Base-by-base conservation (phyloP, 2,329 filamentous ascomycete species). In the Microdochium paspali region DNA sequence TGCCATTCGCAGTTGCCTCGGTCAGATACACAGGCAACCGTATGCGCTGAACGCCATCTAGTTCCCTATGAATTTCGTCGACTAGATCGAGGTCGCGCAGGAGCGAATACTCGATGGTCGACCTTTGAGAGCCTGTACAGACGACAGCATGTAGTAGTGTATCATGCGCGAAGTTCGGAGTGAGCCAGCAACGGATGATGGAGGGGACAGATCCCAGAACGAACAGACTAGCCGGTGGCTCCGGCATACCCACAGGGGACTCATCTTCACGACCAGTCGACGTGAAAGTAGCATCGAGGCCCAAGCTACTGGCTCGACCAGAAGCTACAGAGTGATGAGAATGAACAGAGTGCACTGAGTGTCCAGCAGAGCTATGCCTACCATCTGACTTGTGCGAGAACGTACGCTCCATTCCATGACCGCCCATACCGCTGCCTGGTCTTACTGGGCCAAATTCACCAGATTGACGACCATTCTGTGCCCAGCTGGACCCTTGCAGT, bases 331-430 rank as follows among this genome's bases (percentile, higher is more conserved):
- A 95, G 63, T 83, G 79, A 55, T 77, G 70, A 1, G 80, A 79
- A 53, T 80, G 76, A 40, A 78, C 70, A 5, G 73, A 76, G 53
- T 85, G 82, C 18, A 84, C 79, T 7, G 84, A 93, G 56, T 91
- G 85, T 4, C 89, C 89, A n/a, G 89, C 83, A 9, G 90, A 97
- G 64, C 91, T 97, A 60, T 95, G 89, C 51, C 91, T 79, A 30
- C 93, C 93, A 62, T 98, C 91, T 1, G 93, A 97, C 61, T 95
- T 95, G 73, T 97, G 90, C 10, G 93, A 98, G 15, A 89, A 77
- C 1, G 90, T 87, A 15, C 93, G 82, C 67, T 98, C 93, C 65
- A 87, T 82, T 39, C 82, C 78, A 61, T 87, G 82, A 31, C 82
- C 82, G 48, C 85, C 84, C 58, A 96, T 74, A 30, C 88, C 85